Percentiles rank a stretch among this genome's conserved stretches.
These are phyloP conservation scores for Leucocoprinus leucothites DNA, from an alignment of 768 basidiomycete genomes.

Conservation along the genomic window DNA sequence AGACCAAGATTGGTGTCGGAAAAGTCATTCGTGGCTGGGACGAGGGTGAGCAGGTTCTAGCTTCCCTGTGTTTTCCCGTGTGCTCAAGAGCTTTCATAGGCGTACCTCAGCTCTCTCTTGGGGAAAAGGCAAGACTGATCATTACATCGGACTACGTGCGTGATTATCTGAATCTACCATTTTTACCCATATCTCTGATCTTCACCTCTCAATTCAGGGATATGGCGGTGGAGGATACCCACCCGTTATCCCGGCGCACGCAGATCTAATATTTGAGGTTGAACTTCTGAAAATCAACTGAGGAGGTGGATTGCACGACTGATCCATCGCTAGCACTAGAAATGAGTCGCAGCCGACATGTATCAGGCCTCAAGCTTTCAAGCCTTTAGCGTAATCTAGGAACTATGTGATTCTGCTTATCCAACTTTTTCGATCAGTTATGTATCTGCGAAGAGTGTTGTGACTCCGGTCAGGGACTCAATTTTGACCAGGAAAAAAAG, in stretches of 20 bases:
- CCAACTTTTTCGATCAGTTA: too few species aligned
- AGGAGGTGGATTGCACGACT: too few species aligned
- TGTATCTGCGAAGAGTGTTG: too few species aligned
- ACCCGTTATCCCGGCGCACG: constrained; percentile 74
- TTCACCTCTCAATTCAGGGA: constrained; percentile 44
- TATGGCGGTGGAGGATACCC: constrained; percentile 76
- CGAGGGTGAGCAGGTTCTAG: constrained; percentile 53
- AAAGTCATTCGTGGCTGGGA: constrained; percentile 92
- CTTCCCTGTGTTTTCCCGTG: neutral
- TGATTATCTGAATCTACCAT: constrained; percentile 14
- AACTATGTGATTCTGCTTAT: too few species aligned
- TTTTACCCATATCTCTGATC: constrained; percentile 6
- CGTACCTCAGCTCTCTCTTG: constrained; percentile 73
- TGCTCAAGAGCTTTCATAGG: constrained; percentile 35
- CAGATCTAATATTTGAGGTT: constrained; percentile 78
- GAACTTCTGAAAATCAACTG: constrained; percentile 72
- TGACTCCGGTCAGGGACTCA: too few species aligned
- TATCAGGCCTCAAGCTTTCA: too few species aligned
- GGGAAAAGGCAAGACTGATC: constrained; percentile 66
- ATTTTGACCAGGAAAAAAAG: too few species aligned
- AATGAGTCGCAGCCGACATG: too few species aligned
- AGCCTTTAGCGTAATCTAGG: too few species aligned
- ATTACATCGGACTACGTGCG: constrained; percentile 78
- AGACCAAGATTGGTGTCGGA: constrained; percentile 71
- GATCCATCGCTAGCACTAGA: too few species aligned